Evolutionary conservation across 192 early-diverging fungal genomes (phyloP), one percentile per base, ranked within the genome.

Genomic region (Entomortierella chlamydospora): DNA sequence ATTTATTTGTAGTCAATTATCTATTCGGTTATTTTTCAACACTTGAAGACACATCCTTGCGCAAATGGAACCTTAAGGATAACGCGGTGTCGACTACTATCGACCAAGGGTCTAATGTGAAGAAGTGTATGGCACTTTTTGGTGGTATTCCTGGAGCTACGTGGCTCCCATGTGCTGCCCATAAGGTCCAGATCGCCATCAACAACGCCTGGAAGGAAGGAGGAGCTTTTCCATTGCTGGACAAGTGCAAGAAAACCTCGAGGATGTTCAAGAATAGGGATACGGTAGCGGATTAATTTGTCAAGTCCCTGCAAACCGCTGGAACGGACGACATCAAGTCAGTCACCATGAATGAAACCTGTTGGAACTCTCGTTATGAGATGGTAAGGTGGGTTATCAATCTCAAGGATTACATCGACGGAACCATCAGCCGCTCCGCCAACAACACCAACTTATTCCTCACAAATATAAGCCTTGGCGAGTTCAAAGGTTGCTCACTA

Each of bases 61-160:
- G 23, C 9, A 30, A 54, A 9, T 54, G 51, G 63, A 54, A 64
- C 26, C 47, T 55, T n/a, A 18, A 55, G 13, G 39, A 55, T 23
- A 64, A 55, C 12, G 37, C 54, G 23, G 63, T 64, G 23, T 39
- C 23, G n/a, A 42, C 52, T 25, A 64, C 51, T 26, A 54, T 50
- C 2, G 63, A 64, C 37, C 63, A 64, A 64, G 63, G 63, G 2
- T 64, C 63, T 4, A 64, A 64, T 10, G 63, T 64, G 30, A 64
- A 64, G 31, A 54, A 64, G 37, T 64, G 63, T 37, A 64, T 64
- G 63, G 30, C 10, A 26, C 0, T 42, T 3, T 64, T 39, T 23
- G 39, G 51, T 10, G 20, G 13, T 0, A 39, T 7, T 23, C 23
- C 50, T 12, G 9, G 12, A 39, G 23, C 31, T 13, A 22, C 62